These are phyloP conservation scores for Polygonum aviculare DNA, from an alignment of 148 eudicot species.

Conservation along the genomic window DNA sequence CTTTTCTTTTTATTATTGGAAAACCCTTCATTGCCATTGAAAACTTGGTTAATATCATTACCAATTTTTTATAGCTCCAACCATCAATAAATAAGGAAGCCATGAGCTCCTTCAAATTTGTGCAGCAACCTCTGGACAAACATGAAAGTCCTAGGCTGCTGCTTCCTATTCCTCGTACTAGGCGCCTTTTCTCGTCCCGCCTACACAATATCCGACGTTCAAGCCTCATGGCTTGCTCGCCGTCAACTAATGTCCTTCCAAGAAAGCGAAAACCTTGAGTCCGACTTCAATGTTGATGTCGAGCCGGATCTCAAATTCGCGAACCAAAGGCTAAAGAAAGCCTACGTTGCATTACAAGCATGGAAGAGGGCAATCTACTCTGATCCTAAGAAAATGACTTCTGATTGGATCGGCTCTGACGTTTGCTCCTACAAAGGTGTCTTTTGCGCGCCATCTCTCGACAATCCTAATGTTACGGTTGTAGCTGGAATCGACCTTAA, in stretches of 20 bases:
- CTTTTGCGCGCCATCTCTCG: constrained; percentile 9
- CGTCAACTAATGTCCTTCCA: not conserved
- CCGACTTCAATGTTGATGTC: not conserved
- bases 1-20: not conserved
- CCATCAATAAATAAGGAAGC: not conserved
- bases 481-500: constrained; percentile 20
- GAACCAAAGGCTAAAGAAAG: constrained; percentile 4
- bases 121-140: constrained; percentile 1
- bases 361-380: constrained; percentile 17
- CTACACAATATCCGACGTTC: not conserved
- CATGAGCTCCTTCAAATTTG: not conserved
- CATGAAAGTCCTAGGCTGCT: constrained; percentile 5
- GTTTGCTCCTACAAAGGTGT: constrained; percentile 19
- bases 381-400: constrained; percentile 11
- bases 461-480: not conserved
- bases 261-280: not conserved
- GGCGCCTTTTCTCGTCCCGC: not conserved
- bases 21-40: not conserved
- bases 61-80: not conserved
- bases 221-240: constrained; percentile 4
- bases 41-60: not conserved
- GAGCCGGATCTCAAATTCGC: not conserved
- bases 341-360: constrained; percentile 16
- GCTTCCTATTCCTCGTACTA: not conserved
- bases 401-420: constrained; percentile 12